Evolutionary conservation across 2,329 filamentous ascomycete species (phyloP), one percentile per base, ranked within the genome.

Genomic region (Aaosphaeria arxii): DNA sequence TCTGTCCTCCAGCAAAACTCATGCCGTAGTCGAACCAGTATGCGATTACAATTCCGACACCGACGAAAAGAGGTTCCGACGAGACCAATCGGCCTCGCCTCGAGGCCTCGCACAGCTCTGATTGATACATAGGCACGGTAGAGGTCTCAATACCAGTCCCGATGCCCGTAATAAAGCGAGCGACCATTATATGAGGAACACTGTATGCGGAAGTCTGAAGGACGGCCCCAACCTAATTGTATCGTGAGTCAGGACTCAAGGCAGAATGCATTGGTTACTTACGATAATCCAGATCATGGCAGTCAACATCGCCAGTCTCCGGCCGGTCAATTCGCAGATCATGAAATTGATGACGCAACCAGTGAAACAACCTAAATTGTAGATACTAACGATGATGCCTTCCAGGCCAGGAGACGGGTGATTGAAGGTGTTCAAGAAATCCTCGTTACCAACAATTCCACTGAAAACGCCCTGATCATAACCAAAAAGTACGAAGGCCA

Each of bases 141-240:
- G 63, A 64, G 0, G 67, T 70, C 35, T 78, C 78, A 62, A 79
- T 77, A 38, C 76, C 76, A 46, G 77, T 78, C 2, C 76, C 76
- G 29, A 78, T 60, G 46, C 76, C 76, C 9, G 76, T 78, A 45
- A 78, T 69, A 28, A 74, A 70, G 47, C 76, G 72, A 6, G 76
- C 76, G 44, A 77, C 57, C 47, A 78, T 75, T 58, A 78, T 75
- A 50, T 78, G 75, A 13, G 56, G 57, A 13, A 53, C 44, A 11
- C 52, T 54, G 35, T 61, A 54, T 5, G 65, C 55, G 5, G 59
- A 51, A 17, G 64, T 51, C 42, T 71, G 68, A 30, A 72, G 63
- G 9, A 49, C 53, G 2, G 63, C 67, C 32, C 69, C 69, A 42
- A 70, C 45, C 48, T 51, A 30, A 9, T 7, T 6, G 6, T 31